Conservation (phyloP, 2,329 filamentous ascomycete genomes). For the Furcasterigmium sp. region DNA sequence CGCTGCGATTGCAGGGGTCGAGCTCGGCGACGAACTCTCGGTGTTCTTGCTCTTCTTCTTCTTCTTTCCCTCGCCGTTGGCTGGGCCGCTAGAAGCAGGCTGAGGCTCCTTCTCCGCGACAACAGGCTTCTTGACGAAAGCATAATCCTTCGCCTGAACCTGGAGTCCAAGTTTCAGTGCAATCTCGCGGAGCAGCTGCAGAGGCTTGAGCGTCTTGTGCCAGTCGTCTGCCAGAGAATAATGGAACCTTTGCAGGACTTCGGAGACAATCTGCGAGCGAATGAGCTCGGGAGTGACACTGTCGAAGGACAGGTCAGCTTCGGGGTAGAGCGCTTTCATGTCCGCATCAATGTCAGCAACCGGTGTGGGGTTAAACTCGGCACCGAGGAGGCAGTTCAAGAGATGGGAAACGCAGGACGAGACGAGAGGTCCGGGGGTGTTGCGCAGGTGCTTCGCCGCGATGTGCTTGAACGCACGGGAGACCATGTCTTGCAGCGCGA, state of each 20-base stretch:
- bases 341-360: constrained; percentile 70
- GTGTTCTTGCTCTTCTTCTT: constrained; percentile 62
- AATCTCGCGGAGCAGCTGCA: constrained; percentile 86
- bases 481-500: constrained; percentile 89
- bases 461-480: constrained; percentile 95
- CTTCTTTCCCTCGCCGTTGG: constrained; percentile 41
- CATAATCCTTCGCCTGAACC: constrained; percentile 62
- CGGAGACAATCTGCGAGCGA: constrained; percentile 61
- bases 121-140: constrained; percentile 22
- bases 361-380: constrained; percentile 70
- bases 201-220: constrained; percentile 60
- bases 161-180: constrained; percentile 87
- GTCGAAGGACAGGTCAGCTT: constrained; percentile 78
- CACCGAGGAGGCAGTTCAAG: constrained; percentile 87
- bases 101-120: constrained; percentile 16
- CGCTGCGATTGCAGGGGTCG: constrained; percentile 32
- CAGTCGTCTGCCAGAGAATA: constrained; percentile 67
- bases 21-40: constrained; percentile 45
- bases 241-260: constrained; percentile 71
- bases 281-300: constrained; percentile 70
- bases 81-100: constrained; percentile 30
- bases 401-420: constrained; percentile 78
- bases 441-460: constrained; percentile 70
- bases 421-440: constrained; percentile 75
- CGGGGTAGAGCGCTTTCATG: constrained; percentile 71